A percentile compares a stretch with the other conserved stretches of the same genome.
These are phyloP conservation scores for Biscutella laevigata DNA, from an alignment of 441 rosid genomes.

Conservation along the genomic window DNA sequence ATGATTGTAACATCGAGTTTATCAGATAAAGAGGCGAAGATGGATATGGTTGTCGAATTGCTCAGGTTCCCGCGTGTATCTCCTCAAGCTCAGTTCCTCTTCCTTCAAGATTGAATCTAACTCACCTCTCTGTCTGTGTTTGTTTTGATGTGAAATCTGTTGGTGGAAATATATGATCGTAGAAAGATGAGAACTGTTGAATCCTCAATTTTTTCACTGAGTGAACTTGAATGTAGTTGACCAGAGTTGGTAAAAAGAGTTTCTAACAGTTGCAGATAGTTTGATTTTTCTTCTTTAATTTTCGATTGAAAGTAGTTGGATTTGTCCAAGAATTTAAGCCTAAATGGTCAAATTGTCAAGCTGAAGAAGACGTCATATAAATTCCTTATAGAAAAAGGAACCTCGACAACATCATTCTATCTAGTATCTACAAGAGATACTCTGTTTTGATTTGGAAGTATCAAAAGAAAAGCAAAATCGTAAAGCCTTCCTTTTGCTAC, in stretches of 20 bases:
- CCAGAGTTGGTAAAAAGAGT: background rate
- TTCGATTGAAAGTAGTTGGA: too few relatives aligned
- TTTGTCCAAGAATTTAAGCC: too few relatives aligned
- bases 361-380: too few relatives aligned
- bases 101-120: conserved; percentile 39
- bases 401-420: too few relatives aligned
- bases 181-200: conserved; percentile 5
- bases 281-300: background rate
- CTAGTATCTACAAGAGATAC: too few relatives aligned
- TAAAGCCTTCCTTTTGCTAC: conserved; percentile 4
- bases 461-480: background rate
- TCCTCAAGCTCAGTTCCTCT: conserved; percentile 52
- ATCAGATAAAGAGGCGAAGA: conserved; percentile 38
- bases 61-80: conserved; percentile 69
- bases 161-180: background rate
- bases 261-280: background rate
- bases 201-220: background rate
- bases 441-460: too few relatives aligned
- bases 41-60: conserved; percentile 62
- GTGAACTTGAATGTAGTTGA: background rate
- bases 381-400: too few relatives aligned
- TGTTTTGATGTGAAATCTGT: background rate
- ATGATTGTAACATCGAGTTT: conserved; percentile 48
- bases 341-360: too few relatives aligned
- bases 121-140: background rate